Base-by-base conservation (phyloP, 768 basidiomycete genomes). In the Sarcomyxa edulis region DNA sequence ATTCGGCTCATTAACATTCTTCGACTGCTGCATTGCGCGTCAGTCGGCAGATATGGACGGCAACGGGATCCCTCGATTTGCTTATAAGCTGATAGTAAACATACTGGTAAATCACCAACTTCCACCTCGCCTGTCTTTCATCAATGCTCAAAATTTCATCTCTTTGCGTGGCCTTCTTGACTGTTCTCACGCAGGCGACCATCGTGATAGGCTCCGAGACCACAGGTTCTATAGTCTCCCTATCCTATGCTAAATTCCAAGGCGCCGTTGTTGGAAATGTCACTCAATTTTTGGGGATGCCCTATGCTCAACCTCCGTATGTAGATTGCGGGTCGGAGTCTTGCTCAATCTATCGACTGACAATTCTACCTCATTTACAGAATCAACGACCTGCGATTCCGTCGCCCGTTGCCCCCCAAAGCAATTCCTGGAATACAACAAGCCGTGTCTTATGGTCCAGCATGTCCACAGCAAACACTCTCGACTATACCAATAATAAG, bases 391-490 rank as follows among this genome's bases (percentile, higher is more conserved):
- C 55, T 65, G 18, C 61, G 65, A 7, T 68, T 71, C 32, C 60
- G 62, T 24, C 55, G 69, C 1, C 72, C 74, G 6, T 58, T 63
- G 20, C 35, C 69, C 0, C 52, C 63, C 15, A 38, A 56, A 1
- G 34, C 56, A 1, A 71, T 68, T 46, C 63, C 41, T 6, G 63
- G 64, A 1, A 55, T 53, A 0, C 54, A 59, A 28, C 50, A 59
- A 36, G 72, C 71, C 2, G 65, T 61, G 0, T 41, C 50, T 0
- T 68, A 59, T 43, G 71, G 75, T 3, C 61, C 59, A 5, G 59
- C 68, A 3, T 78, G 76, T 40, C 65, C 66, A 5, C 75, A 76
- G 39, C 71, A 74, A 39, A 47, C 49, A 2, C 39, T 68, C n/a
- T n/a, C n/a, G n/a, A n/a, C n/a, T n/a, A n/a, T n/a, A n/a, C n/a